A percentile compares a stretch with the other conserved stretches of the same genome.
These are phyloP conservation scores for Porphyrellus sp. DNA, from an alignment of 1,284 basidiomycete species.

Conservation along the genomic window DNA sequence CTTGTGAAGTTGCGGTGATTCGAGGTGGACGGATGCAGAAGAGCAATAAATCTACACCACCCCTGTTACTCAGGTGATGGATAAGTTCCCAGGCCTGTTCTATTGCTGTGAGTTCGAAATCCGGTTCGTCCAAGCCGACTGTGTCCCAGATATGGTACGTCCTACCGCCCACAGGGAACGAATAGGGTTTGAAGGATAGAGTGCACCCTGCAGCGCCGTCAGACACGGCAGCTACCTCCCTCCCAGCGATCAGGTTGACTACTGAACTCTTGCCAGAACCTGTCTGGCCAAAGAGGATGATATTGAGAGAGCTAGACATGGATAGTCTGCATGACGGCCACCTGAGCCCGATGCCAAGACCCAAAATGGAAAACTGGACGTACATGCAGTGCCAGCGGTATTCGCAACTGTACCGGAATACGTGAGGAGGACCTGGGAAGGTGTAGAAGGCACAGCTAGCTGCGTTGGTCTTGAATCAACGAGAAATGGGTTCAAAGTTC, in stretches of 20 bases:
- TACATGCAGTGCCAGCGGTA: no score
- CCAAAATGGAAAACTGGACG: no score
- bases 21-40: constrained; percentile 40
- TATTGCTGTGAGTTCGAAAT: constrained; percentile 32
- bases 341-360: no score
- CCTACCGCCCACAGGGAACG: constrained; percentile 9
- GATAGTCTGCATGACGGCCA: no score
- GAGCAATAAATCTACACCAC: constrained; percentile 38
- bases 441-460: no score
- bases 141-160: constrained; percentile 38
- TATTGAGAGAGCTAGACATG: no score
- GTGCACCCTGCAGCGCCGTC: constrained; percentile 28
- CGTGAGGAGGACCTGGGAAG: no score
- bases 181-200: constrained; percentile 24
- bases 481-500: no score
- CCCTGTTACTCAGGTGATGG: constrained; percentile 25
- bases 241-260: constrained; percentile 32
- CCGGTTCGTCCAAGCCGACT: constrained; percentile 41
- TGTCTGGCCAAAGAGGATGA: constrained; percentile 32
- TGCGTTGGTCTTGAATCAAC: no score
- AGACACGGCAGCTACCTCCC: constrained; percentile 27
- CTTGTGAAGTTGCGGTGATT: constrained; percentile 34
- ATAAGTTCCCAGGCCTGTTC: constrained; percentile 37
- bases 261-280: constrained; percentile 37
- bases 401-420: no score